Evolutionary conservation across 1,284 basidiomycete species (phyloP).

Genomic region (Gymnopus androsaceus): DNA sequence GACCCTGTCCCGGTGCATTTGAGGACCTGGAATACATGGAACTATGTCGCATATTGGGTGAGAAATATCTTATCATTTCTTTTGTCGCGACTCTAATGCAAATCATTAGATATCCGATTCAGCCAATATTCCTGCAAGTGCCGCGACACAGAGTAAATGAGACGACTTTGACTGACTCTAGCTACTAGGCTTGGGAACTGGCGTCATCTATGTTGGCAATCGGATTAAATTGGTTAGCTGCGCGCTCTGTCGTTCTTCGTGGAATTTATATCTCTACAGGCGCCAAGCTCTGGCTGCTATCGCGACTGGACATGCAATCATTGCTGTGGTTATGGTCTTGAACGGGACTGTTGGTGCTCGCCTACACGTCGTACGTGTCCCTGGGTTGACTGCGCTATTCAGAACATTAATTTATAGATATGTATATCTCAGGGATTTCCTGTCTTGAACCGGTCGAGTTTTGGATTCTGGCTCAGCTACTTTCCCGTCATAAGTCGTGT

Average conservation of each 20-base stretch:
- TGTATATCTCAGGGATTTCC: conserved; percentile 48
- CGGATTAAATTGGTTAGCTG: conserved; percentile 50
- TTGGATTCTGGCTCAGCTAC: conserved; percentile 80
- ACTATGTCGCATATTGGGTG: conserved; percentile 47
- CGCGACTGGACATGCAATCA: conserved; percentile 60
- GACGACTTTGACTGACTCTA: not conserved
- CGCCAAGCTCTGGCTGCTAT: conserved; percentile 65
- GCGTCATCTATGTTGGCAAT: conserved; percentile 49
- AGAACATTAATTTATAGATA: not conserved
- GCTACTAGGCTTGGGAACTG: conserved; percentile 22
- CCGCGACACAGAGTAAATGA: not conserved
- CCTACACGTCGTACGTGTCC: conserved; percentile 39
- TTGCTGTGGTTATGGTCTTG: conserved; percentile 57
- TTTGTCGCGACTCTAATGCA: not conserved
- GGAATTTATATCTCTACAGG: conserved; percentile 33
- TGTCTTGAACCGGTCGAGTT: conserved; percentile 73
- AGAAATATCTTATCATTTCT: not conserved
- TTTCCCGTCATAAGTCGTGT: conserved; percentile 76
- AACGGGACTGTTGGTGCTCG: conserved; percentile 76
- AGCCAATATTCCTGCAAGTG: conserved; percentile 34
- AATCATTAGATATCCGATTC: conserved; percentile 44
- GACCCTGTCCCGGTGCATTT: conserved; percentile 51
- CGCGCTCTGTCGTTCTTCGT: not conserved
- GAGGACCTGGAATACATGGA: conserved; percentile 52
- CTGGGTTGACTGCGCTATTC: not conserved